Evolutionary conservation across 345 rosid genomes (phyloP).

Genomic region (Pseudoturritis turrita): DNA sequence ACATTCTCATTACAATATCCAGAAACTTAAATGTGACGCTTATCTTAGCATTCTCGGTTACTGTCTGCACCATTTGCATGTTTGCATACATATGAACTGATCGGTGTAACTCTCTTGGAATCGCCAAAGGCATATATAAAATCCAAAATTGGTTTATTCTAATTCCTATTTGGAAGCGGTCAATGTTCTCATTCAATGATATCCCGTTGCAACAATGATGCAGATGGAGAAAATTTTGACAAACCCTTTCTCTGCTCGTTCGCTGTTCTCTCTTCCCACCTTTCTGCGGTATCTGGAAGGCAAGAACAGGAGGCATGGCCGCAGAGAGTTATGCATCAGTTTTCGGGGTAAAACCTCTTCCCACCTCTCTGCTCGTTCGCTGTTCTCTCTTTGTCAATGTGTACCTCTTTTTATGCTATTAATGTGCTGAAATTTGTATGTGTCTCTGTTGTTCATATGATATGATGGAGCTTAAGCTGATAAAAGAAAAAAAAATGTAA

Average conservation of each 20-base stretch:
- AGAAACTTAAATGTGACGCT: no score
- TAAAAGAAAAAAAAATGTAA: neutral
- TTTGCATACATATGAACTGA: no score
- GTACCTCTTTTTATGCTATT: neutral
- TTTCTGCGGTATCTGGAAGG: neutral
- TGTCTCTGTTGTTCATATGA: neutral
- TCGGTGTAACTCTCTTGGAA: no score
- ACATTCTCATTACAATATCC: no score
- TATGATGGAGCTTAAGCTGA: neutral
- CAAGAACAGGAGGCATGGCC: neutral
- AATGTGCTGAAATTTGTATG: conserved; percentile 4
- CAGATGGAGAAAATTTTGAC: conserved; percentile 25
- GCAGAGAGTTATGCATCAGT: neutral
- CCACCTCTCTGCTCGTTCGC: no score
- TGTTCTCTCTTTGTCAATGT: conserved; percentile 1
- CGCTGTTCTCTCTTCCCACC: neutral
- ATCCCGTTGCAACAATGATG: conserved; percentile 10
- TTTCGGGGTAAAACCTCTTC: neutral
- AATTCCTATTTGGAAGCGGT: no score
- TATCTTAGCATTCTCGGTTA: neutral
- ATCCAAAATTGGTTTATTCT: no score
- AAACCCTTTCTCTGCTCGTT: conserved; percentile 11
- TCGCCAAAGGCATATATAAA: no score
- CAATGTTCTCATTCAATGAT: no score
- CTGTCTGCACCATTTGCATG: neutral